These are phyloP conservation scores for Panaeolus cyanescens DNA, from an alignment of 768 basidiomycete genomes.

Conservation along the genomic window DNA sequence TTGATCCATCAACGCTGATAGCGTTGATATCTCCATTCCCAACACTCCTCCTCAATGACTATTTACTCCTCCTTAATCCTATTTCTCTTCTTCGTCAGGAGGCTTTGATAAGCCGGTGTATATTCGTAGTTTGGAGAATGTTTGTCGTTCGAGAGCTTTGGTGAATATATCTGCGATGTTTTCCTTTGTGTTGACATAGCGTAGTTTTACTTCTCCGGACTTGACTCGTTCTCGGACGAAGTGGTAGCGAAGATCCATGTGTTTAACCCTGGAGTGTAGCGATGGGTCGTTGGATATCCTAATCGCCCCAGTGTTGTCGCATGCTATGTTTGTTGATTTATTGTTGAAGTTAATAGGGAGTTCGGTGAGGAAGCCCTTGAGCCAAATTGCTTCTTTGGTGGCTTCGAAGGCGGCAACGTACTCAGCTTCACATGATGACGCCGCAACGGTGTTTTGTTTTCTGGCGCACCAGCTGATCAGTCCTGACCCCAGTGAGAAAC, in stretches of 20 bases:
- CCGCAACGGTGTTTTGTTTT: slow-evolving; percentile 33
- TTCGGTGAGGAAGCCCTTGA: slow-evolving; percentile 24
- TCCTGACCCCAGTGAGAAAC: slow-evolving; percentile 27
- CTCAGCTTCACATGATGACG: slow-evolving; percentile 38
- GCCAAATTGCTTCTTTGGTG: slow-evolving; percentile 26
- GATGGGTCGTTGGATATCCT: slow-evolving; percentile 20
- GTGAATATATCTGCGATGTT: slow-evolving; percentile 39
- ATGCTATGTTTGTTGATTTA: slow-evolving; percentile 13
- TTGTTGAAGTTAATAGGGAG: no score
- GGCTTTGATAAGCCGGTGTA: no score
- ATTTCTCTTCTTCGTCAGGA: no score
- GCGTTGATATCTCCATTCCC: no score
- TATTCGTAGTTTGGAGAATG: no score
- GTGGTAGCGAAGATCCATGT: slow-evolving; percentile 25
- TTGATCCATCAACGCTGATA: no score
- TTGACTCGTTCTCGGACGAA: slow-evolving; percentile 20
- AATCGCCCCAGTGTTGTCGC: slow-evolving; percentile 30
- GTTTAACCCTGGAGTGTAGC: slow-evolving; percentile 25
- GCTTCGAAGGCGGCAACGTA: slow-evolving; percentile 31
- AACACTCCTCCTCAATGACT: no score
- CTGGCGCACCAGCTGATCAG: slow-evolving; percentile 33
- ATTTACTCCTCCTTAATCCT: no score
- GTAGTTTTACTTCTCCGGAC: slow-evolving; percentile 9
- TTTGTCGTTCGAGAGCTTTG: slow-evolving; percentile 32
- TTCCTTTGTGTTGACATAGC: slow-evolving; percentile 20